Percentiles rank a stretch among this genome's conserved stretches.
phyloP scores from a whole-genome alignment of 1,139 yeast genomes.

The Arxiozyma bovina region DNA sequence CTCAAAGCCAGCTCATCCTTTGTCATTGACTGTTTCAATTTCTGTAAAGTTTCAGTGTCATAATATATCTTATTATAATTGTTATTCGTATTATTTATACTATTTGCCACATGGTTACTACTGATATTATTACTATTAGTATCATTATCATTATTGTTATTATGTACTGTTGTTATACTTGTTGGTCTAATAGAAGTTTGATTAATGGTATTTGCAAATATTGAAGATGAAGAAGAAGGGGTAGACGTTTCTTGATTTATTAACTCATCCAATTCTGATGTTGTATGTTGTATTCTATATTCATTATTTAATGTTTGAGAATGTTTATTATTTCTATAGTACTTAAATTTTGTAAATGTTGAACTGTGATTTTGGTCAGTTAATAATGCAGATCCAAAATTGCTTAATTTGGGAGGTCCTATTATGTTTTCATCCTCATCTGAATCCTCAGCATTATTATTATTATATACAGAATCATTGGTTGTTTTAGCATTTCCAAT shows the following conservation, averaged over 20 bases:
- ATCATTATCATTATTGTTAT: slow-evolving; percentile 4
- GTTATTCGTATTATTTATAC: neutral
- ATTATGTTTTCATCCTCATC: slow-evolving; percentile 20
- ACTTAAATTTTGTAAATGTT: slow-evolving; percentile 5
- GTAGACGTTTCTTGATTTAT: slow-evolving; percentile 1
- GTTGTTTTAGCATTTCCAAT: neutral
- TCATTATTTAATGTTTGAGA: neutral
- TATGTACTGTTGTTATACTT: slow-evolving; percentile 14
- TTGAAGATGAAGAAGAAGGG: slow-evolving; percentile 6
- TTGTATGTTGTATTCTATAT: neutral
- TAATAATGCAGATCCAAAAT: slow-evolving; percentile 27
- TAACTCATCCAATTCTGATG: neutral
- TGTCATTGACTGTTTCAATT: slow-evolving; percentile 4
- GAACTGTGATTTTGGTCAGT: slow-evolving; percentile 9
- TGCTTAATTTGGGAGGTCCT: slow-evolving; percentile 26
- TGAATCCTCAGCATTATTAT: slow-evolving; percentile 12
- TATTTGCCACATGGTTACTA: neutral
- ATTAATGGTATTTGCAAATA: slow-evolving; percentile 8
- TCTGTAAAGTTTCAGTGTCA: neutral
- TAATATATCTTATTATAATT: neutral
- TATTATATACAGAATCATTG: neutral
- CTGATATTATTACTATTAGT: slow-evolving; percentile 6
- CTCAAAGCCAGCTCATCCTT: neutral
- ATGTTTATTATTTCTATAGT: slow-evolving; percentile 9
- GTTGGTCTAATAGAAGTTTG: slow-evolving; percentile 7